Percentiles rank a stretch among this genome's conserved stretches.
Evolutionary conservation across 1,284 basidiomycete genomes (phyloP).

Genomic region (Apiotrichum veenhuisii): DNA sequence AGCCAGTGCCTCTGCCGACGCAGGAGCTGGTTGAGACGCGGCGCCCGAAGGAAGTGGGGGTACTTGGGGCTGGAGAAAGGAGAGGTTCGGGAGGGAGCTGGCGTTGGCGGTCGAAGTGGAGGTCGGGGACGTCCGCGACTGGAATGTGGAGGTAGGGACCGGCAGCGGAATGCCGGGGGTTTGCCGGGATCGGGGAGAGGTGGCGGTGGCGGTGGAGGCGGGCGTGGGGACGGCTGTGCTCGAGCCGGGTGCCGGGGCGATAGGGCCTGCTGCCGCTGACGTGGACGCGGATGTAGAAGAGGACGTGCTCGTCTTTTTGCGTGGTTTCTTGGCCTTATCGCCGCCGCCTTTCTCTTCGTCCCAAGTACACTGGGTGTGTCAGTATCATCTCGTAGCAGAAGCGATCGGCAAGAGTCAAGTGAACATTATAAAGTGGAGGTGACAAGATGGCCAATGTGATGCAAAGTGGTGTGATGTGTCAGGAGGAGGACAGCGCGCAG

Average conservation of each 20-base stretch:
- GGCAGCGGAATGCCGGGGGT: no score
- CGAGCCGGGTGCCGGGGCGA: neutral
- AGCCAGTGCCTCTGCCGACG: neutral
- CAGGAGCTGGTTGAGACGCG: neutral
- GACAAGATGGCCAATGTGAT: neutral
- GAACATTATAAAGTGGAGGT: no score
- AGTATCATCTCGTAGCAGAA: neutral
- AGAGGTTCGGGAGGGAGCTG: neutral
- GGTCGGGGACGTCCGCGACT: no score
- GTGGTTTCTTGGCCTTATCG: neutral
- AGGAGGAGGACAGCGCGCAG: no score
- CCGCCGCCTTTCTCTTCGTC: slow-evolving; percentile 3
- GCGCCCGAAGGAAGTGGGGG: neutral
- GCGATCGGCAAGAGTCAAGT: no score
- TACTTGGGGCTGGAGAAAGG: neutral
- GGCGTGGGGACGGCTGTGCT: neutral
- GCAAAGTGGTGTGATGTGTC: no score
- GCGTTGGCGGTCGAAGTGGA: neutral
- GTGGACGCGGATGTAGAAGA: neutral
- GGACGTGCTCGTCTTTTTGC: neutral
- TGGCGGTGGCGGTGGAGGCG: no score
- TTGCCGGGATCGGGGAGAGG: no score
- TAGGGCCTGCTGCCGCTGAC: neutral
- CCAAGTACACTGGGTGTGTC: slow-evolving; percentile 4
- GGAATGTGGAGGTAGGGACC: no score